Conservation (phyloP, 140 eudicot genomes). For the Stevia rebaudiana region DNA sequence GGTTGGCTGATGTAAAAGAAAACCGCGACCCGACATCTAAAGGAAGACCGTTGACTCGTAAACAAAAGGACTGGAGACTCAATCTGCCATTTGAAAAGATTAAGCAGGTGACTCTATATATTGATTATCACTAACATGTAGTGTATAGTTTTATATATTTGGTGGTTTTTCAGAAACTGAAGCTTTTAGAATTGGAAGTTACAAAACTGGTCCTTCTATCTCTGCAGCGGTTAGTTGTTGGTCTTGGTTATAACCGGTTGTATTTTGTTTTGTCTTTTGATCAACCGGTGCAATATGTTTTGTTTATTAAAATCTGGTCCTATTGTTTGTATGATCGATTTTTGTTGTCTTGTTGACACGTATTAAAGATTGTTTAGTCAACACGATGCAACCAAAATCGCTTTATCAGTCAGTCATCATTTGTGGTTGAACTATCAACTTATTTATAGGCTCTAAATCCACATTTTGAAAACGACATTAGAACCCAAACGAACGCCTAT, state of each 20-base stretch:
- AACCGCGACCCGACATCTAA: constrained; percentile 70
- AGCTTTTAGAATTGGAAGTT: background rate
- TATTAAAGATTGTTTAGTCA: no score
- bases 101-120: constrained; percentile 46
- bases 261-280: background rate
- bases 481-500: no score
- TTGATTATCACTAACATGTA: constrained; percentile 29
- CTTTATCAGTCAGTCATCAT: no score
- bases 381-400: no score
- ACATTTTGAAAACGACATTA: no score
- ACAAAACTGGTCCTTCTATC: background rate
- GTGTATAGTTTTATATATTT: constrained; percentile 1
- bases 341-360: background rate
- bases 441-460: no score
- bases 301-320: background rate
- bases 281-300: background rate
- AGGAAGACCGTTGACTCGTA: constrained; percentile 75
- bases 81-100: constrained; percentile 46
- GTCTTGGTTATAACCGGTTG: background rate
- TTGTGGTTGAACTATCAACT: no score
- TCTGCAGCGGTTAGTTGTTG: background rate
- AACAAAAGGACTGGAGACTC: constrained; percentile 68
- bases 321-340: background rate
- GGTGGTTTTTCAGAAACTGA: background rate
- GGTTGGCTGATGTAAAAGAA: constrained; percentile 82